Conservation (phyloP, 305 asterid species). For the Nicotiana rustica region DNA sequence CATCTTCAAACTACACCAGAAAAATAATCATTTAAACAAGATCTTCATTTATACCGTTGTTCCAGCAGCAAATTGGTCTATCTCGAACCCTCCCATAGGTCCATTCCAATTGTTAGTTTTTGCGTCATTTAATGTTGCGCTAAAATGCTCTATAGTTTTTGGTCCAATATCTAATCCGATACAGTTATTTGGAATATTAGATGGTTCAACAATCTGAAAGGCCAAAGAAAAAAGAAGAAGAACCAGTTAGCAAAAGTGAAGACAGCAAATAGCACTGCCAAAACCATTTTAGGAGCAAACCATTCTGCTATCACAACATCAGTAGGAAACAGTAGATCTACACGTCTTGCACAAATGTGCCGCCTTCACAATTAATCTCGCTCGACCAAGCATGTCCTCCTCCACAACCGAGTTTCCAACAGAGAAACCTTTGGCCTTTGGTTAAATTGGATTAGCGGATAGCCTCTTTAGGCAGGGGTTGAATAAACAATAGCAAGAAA, state of each 20-base stretch:
- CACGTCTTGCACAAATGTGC: constrained; percentile 56
- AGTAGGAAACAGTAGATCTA: constrained; percentile 61
- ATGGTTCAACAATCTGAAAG: constrained; percentile 67
- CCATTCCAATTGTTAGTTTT: constrained; percentile 80
- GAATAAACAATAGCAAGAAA: too few relatives aligned
- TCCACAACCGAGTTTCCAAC: too few relatives aligned
- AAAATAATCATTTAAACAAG: too few relatives aligned
- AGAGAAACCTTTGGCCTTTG: too few relatives aligned
- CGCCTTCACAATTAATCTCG: constrained; percentile 35
- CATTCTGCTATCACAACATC: constrained; percentile 74
- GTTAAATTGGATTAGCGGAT: too few relatives aligned
- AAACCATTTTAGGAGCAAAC: constrained; percentile 45
- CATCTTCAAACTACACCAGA: too few relatives aligned
- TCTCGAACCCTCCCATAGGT: constrained; percentile 84
- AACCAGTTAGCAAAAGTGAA: background rate
- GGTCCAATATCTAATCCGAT: constrained; percentile 78
- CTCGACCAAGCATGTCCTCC: too few relatives aligned
- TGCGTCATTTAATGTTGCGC: constrained; percentile 62
- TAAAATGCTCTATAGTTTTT: constrained; percentile 57
- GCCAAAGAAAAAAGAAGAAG: too few relatives aligned
- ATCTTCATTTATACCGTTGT: constrained; percentile 59
- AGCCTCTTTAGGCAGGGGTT: too few relatives aligned
- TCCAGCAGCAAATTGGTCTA: constrained; percentile 77
- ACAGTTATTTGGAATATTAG: constrained; percentile 73
- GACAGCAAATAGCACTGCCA: background rate